Evolutionary conservation across 306 rosid species (phyloP).

Genomic region (Sicyos baderoa): DNA sequence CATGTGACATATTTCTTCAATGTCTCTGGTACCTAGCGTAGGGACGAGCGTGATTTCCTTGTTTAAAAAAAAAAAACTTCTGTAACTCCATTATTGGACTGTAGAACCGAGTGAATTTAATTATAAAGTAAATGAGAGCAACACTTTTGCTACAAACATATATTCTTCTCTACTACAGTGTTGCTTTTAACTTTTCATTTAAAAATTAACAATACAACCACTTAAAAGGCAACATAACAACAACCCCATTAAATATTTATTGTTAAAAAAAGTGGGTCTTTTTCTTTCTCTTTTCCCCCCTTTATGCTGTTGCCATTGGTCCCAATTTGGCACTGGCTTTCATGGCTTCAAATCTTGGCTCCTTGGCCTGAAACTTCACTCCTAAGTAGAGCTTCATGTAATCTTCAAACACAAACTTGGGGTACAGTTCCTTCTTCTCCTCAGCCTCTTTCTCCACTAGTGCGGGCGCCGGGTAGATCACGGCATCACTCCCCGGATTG

Average conservation of each 20-base stretch:
- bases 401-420: constrained; percentile 83
- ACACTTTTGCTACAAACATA: background rate
- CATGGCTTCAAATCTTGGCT: constrained; percentile 85
- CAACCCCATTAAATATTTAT: background rate
- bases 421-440: constrained; percentile 42
- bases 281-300: background rate
- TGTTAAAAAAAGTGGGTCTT: background rate
- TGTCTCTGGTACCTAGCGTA: too few species aligned
- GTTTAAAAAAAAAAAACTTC: too few species aligned
- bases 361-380: constrained; percentile 75
- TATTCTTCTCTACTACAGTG: background rate
- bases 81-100: background rate
- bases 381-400: constrained; percentile 79
- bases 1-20: too few species aligned
- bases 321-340: constrained; percentile 43
- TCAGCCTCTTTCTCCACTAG: constrained; percentile 43
- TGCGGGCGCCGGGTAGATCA: constrained; percentile 68
- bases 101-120: background rate
- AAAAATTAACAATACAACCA: constrained; percentile 7
- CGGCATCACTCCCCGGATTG: constrained; percentile 84
- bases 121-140: background rate
- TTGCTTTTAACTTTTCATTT: background rate
- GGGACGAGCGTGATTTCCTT: too few species aligned
- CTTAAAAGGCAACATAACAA: background rate
- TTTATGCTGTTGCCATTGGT: constrained; percentile 58